Conservation (phyloP, 1,139 yeast species). For the Blastobotrys elegans region DNA sequence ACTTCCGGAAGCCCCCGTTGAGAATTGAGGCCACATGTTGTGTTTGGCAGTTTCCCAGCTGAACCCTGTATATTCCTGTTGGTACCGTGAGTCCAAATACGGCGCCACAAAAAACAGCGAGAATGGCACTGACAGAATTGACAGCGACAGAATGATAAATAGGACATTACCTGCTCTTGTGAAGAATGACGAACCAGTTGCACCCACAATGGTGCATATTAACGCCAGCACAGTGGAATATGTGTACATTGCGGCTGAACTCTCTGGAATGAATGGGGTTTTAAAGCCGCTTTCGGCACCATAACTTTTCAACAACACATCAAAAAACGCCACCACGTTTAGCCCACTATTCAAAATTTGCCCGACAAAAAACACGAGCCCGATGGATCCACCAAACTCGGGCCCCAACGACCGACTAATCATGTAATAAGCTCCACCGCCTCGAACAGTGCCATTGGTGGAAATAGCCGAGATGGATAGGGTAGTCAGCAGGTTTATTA, state of each 20-base stretch:
- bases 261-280: constrained; percentile 49
- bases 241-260: constrained; percentile 49
- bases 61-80: constrained; percentile 62
- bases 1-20: constrained; percentile 90
- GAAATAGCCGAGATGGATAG: constrained; percentile 74
- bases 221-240: constrained; percentile 66
- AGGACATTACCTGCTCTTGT: constrained; percentile 77
- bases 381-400: constrained; percentile 80
- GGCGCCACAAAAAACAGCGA: constrained; percentile 66
- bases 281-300: constrained; percentile 52
- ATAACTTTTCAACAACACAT: constrained; percentile 63
- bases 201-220: constrained; percentile 68
- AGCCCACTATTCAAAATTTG: constrained; percentile 63
- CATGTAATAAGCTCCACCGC: constrained; percentile 85
- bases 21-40: constrained; percentile 73
- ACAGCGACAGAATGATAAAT: constrained; percentile 60
- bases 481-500: constrained; percentile 65
- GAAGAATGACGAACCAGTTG: constrained; percentile 74
- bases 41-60: constrained; percentile 58
- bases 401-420: constrained; percentile 74
- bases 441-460: constrained; percentile 77
- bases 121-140: constrained; percentile 79
- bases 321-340: constrained; percentile 76
- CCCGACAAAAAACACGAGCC: constrained; percentile 70
- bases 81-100: constrained; percentile 46